phyloP scores from a whole-genome alignment of 208 protist genomes.

The Trypanosoma caninum region DNA sequence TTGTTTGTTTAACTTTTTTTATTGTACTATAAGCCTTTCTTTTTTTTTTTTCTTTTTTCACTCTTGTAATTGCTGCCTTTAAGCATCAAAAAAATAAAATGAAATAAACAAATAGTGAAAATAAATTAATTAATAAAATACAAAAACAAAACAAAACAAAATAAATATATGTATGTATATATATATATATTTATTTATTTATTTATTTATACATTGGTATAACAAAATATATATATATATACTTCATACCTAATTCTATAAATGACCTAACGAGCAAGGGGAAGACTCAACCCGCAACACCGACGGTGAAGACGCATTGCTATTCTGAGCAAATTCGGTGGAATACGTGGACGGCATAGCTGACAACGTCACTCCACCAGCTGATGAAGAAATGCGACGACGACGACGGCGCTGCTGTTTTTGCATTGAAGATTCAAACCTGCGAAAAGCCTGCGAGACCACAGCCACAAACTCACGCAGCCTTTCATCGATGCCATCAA shows the following conservation, averaged over 20 bases:
- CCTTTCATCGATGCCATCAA: not conserved
- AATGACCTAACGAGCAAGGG: not conserved
- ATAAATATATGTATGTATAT: slow-evolving; percentile 1
- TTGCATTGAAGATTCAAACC: not conserved
- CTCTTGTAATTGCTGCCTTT: too few relatives aligned
- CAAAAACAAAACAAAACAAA: slow-evolving; percentile 3
- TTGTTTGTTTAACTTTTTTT: too few relatives aligned
- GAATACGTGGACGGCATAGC: not conserved
- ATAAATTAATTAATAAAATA: too few relatives aligned
- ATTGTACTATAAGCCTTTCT: too few relatives aligned
- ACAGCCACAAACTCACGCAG: slow-evolving; percentile 3
- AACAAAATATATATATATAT: slow-evolving; percentile 1
- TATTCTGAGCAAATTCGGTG: slow-evolving; percentile 4
- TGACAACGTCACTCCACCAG: not conserved
- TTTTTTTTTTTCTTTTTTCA: not conserved
- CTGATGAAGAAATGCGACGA: not conserved
- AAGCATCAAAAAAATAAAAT: not conserved
- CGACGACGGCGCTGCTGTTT: not conserved
- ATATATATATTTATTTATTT: not conserved
- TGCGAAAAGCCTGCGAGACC: slow-evolving; percentile 9
- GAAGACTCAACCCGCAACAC: slow-evolving; percentile 16
- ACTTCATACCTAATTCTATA: not conserved
- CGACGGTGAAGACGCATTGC: slow-evolving; percentile 2
- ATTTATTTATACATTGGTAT: not conserved
- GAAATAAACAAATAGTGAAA: too few relatives aligned